These are phyloP conservation scores for Mangifera indica DNA, from an alignment of 345 rosid genomes.

Conservation along the genomic window DNA sequence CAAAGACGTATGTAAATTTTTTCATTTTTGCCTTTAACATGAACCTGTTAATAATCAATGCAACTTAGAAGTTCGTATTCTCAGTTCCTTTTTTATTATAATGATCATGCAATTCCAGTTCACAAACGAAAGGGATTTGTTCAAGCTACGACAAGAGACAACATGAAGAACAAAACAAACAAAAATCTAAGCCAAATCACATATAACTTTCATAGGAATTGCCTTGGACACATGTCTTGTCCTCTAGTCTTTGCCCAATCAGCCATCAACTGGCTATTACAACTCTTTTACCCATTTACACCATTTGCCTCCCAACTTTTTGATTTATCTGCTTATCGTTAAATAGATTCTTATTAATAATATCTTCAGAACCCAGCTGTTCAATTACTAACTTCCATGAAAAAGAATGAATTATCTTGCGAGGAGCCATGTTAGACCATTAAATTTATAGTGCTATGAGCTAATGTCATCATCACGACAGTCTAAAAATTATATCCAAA, in stretches of 20 bases:
- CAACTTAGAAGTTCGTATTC: not conserved
- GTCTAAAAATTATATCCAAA: no score
- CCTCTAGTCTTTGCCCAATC: not conserved
- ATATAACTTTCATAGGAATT: constrained; percentile 7
- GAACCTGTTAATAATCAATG: no score
- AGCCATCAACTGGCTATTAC: not conserved
- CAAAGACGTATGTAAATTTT: no score
- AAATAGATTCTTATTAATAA: not conserved
- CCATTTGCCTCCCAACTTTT: not conserved
- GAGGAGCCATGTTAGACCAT: not conserved
- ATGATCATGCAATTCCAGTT: not conserved
- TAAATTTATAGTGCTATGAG: not conserved
- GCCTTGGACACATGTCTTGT: constrained; percentile 15
- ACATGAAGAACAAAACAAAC: constrained; percentile 7
- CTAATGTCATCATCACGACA: no score
- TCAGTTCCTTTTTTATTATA: no score
- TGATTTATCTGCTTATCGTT: no score
- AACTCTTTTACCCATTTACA: not conserved
- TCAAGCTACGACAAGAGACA: constrained; percentile 9
- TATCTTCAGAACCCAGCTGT: not conserved
- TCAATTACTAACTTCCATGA: not conserved
- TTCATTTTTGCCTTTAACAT: no score
- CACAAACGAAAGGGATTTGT: constrained; percentile 7
- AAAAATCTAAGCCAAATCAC: constrained; percentile 5
- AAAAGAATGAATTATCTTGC: not conserved